Percentiles rank a stretch among this genome's conserved stretches.
Conservation (phyloP, 306 rosid species). For the Cicer bijugum region DNA sequence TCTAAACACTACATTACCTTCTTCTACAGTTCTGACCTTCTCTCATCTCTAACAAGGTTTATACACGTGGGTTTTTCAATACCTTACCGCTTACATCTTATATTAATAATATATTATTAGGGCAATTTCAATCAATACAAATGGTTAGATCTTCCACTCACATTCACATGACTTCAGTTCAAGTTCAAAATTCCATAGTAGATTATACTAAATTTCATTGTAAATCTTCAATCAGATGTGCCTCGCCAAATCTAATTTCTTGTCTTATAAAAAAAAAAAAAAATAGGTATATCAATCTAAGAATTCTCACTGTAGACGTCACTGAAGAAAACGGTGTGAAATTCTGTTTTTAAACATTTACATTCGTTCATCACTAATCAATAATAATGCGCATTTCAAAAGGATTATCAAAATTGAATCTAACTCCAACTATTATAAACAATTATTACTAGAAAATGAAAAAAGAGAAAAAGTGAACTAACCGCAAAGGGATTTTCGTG, state of each 20-base stretch:
- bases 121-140: too few species aligned
- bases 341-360: background rate
- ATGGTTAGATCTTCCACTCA: too few species aligned
- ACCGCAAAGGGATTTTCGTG: constrained; percentile 84
- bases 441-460: background rate
- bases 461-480: constrained; percentile 16
- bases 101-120: too few species aligned
- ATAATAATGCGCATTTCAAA: background rate
- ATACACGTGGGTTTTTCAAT: background rate
- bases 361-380: background rate
- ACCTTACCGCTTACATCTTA: background rate
- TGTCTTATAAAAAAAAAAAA: background rate
- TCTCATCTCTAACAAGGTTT: too few species aligned
- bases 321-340: background rate
- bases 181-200: too few species aligned
- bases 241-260: too few species aligned
- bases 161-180: too few species aligned
- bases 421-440: background rate
- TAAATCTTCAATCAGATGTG: too few species aligned
- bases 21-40: too few species aligned
- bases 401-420: background rate
- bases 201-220: too few species aligned
- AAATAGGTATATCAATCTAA: constrained; percentile 1
- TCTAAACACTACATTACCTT: too few species aligned
- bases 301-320: background rate